Percentiles rank a stretch among this genome's conserved stretches.
phyloP scores from a whole-genome alignment of 208 protist genomes.

The Leishmania tarentolae region DNA sequence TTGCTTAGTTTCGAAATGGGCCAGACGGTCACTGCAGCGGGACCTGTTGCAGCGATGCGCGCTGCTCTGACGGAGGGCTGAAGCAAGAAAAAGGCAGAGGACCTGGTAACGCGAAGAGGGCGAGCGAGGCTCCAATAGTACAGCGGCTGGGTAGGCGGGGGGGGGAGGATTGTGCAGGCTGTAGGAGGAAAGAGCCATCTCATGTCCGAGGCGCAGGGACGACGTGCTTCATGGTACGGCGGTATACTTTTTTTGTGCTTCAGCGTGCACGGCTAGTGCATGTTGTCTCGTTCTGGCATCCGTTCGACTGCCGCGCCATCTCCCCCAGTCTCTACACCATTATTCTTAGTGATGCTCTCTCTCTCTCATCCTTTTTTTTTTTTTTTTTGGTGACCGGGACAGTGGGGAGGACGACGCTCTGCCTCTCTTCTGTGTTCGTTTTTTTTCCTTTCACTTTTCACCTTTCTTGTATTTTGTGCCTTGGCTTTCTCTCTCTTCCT shows the following conservation, averaged over 20 bases:
- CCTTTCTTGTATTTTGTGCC: background rate
- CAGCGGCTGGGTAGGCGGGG: background rate
- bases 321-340: slow-evolving; percentile 2
- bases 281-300: background rate
- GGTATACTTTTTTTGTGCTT: background rate
- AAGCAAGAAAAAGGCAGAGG: background rate
- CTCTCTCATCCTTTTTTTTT: background rate
- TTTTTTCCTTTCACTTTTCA: background rate
- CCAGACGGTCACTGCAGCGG: background rate
- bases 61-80: slow-evolving; percentile 19
- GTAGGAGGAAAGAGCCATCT: background rate
- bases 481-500: background rate
- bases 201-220: background rate
- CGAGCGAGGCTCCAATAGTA: background rate
- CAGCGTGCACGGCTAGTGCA: background rate
- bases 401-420: background rate
- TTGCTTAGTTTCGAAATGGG: slow-evolving; percentile 14
- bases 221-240: background rate
- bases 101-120: background rate
- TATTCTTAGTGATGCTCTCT: background rate
- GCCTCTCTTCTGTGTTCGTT: slow-evolving; percentile 11
- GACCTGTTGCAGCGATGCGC: slow-evolving; percentile 1
- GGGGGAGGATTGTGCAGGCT: background rate
- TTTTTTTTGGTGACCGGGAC: background rate
- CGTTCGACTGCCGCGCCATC: background rate